Conservation (phyloP, 2,329 filamentous ascomycete species). For the Diaporthe vexans region DNA sequence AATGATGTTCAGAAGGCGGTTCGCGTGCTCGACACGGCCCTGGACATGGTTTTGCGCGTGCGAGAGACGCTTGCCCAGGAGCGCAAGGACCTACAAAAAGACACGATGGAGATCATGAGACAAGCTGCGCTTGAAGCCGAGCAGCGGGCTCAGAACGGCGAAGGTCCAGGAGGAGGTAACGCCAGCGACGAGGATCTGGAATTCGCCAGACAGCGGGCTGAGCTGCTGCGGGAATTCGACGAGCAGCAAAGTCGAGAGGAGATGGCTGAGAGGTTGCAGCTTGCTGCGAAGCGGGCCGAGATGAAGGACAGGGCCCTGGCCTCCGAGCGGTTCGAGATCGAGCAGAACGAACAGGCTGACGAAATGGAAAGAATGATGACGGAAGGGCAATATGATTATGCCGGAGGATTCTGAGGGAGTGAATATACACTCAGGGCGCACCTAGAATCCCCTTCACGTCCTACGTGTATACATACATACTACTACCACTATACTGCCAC, state of each 20-base stretch:
- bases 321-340: conserved; percentile 3
- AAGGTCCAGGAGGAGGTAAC: background rate
- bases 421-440: background rate
- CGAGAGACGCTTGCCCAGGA: conserved; percentile 44
- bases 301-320: conserved; percentile 36
- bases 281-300: conserved; percentile 13
- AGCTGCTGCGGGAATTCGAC: conserved; percentile 31
- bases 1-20: conserved; percentile 38
- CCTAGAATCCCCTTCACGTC: conserved; percentile 3
- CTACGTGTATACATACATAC: background rate
- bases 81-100: conserved; percentile 44
- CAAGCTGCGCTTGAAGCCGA: conserved; percentile 49
- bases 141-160: conserved; percentile 12
- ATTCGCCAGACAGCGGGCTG: conserved; percentile 25
- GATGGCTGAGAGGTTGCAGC: conserved; percentile 7
- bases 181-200: background rate
- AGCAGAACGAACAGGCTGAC: conserved; percentile 35
- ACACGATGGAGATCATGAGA: conserved; percentile 50
- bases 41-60: conserved; percentile 42
- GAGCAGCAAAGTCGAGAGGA: conserved; percentile 26
- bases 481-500: background rate
- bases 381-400: conserved; percentile 20
- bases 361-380: conserved; percentile 39
- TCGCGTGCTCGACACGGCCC: conserved; percentile 45
- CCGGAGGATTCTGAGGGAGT: conserved; percentile 32